Percentiles rank a stretch among this genome's conserved stretches.
Evolutionary conservation across 1,284 basidiomycete species (phyloP).

Genomic region (Violaceomyces palustris): DNA sequence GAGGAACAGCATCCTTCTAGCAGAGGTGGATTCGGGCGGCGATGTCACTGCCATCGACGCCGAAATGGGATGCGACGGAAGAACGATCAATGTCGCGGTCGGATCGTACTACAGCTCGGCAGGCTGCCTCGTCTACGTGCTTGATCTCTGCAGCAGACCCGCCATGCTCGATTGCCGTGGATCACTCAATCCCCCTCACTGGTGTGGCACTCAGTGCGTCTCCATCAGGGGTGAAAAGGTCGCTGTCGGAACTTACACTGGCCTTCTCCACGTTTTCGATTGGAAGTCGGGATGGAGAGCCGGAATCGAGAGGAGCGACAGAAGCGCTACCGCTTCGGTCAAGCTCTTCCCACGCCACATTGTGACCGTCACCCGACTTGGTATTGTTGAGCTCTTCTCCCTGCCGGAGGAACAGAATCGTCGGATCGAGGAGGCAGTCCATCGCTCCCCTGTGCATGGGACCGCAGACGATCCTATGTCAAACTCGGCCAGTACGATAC

Average conservation of each 20-base stretch:
- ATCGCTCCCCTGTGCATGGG: no score
- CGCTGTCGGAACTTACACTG: constrained; percentile 17
- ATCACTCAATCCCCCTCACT: constrained; percentile 10
- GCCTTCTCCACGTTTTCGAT: constrained; percentile 10
- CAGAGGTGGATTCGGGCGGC: constrained; percentile 19
- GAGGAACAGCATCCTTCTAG: constrained; percentile 9
- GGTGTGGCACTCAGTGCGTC: constrained; percentile 23
- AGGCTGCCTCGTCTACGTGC: constrained; percentile 14
- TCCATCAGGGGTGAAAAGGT: constrained; percentile 7
- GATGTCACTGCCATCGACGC: constrained; percentile 19
- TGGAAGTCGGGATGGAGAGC: constrained; percentile 8
- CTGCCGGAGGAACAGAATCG: background rate
- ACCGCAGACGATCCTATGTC: no score
- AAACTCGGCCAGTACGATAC: no score
- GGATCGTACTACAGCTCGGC: constrained; percentile 17
- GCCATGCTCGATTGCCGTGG: constrained; percentile 3
- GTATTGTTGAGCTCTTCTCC: constrained; percentile 3
- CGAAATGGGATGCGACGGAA: constrained; percentile 1
- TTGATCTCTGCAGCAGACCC: constrained; percentile 6
- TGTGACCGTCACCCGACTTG: constrained; percentile 8
- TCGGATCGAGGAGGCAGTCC: no score
- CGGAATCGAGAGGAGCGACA: constrained; percentile 5
- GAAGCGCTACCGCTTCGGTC: constrained; percentile 9
- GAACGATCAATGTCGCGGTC: constrained; percentile 7
- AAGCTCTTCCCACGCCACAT: constrained; percentile 4